Conservation (phyloP, 2,329 filamentous ascomycete genomes). For the Phyllosticta citriasiana region DNA sequence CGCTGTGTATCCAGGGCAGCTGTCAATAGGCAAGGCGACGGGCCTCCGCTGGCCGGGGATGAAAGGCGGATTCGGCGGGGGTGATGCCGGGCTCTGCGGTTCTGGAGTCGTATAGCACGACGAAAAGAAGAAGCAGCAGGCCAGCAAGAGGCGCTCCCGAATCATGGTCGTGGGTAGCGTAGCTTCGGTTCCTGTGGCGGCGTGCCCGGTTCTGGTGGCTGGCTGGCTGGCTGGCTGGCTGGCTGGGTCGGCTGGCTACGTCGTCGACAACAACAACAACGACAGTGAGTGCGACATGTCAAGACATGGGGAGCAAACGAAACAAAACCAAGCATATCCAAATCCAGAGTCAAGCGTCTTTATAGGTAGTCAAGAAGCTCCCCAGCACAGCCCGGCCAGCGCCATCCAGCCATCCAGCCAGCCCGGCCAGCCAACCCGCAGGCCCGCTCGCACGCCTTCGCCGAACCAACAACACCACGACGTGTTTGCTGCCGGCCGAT, state of each 20-base stretch:
- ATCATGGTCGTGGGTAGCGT: neutral
- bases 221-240: neutral
- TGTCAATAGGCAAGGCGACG: constrained; percentile 2
- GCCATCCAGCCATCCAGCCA: neutral
- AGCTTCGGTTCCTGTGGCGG: neutral
- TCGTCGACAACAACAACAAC: neutral
- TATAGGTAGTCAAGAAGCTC: neutral
- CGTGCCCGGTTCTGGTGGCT: neutral
- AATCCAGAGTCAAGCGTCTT: neutral
- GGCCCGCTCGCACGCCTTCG: neutral
- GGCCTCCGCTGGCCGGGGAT: neutral
- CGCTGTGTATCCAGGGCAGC: constrained; percentile 60
- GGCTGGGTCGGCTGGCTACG: neutral
- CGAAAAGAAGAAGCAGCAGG: neutral
- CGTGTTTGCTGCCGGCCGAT: neutral
- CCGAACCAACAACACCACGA: neutral
- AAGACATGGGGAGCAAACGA: neutral
- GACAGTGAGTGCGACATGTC: neutral
- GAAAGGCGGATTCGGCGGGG: neutral
- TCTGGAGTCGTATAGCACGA: neutral
- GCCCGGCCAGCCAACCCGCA: neutral
- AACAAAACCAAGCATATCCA: neutral
- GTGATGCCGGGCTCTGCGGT: neutral
- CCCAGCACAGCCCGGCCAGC: neutral
- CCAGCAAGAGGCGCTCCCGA: neutral